These are phyloP conservation scores for Cyberlindnera mississippiensis DNA, from an alignment of 805 yeast species.

Conservation along the genomic window DNA sequence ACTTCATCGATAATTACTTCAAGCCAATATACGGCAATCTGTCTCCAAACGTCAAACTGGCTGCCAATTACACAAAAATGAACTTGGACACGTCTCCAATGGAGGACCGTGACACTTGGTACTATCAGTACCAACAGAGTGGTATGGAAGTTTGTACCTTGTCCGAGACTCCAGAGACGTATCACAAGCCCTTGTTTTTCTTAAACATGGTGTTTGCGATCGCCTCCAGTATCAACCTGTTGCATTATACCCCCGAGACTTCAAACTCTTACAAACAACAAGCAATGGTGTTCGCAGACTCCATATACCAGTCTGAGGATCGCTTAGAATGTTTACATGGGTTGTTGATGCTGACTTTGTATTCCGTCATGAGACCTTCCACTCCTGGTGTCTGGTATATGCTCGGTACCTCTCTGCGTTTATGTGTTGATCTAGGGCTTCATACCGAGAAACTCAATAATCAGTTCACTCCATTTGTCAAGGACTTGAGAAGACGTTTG, in stretches of 20 bases:
- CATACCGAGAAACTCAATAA: conserved; percentile 57
- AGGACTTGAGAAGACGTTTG: conserved; percentile 68
- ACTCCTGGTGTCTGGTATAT: conserved; percentile 93
- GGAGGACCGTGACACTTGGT: conserved; percentile 42
- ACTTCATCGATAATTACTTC: conserved; percentile 61
- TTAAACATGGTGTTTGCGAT: conserved; percentile 77
- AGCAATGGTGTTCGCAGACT: conserved; percentile 55
- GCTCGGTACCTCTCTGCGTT: conserved; percentile 71
- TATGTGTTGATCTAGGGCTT: conserved; percentile 80
- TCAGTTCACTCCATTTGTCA: conserved; percentile 47
- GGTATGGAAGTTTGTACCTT: conserved; percentile 3
- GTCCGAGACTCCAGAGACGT: conserved; percentile 41
- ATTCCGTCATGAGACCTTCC: conserved; percentile 84
- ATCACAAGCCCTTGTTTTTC: conserved; percentile 59
- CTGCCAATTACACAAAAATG: conserved; percentile 51
- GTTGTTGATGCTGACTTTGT: conserved; percentile 59
- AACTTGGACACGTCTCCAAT: conserved; percentile 32
- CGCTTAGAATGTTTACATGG: conserved; percentile 73
- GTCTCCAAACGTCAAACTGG: conserved; percentile 49
- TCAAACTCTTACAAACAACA: conserved; percentile 69
- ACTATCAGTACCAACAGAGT: conserved; percentile 34
- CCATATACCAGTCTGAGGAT: conserved; percentile 53
- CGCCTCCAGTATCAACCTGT: conserved; percentile 68
- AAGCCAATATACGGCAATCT: conserved; percentile 77
- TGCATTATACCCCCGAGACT: conserved; percentile 59